These are phyloP conservation scores for Calonectria hawksworthii DNA, from an alignment of 2,329 filamentous ascomycete genomes.

Conservation along the genomic window DNA sequence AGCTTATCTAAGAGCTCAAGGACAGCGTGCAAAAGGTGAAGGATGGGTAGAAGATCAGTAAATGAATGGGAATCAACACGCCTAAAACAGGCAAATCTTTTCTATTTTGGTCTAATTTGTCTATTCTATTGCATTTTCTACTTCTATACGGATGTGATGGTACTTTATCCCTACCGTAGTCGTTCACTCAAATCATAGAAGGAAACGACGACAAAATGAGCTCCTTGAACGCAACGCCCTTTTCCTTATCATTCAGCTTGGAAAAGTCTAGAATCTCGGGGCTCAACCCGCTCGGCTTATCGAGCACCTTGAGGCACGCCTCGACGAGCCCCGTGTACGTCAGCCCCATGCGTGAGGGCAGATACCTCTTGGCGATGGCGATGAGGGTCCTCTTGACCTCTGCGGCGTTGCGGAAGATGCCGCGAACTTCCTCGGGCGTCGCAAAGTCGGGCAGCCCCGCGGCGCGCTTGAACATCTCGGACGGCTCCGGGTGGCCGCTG, in stretches of 20 bases:
- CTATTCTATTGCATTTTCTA: not conserved
- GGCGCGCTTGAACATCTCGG: not conserved
- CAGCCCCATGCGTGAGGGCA: not conserved
- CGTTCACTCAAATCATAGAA: not conserved
- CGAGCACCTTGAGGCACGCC: not conserved
- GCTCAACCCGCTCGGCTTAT: not conserved
- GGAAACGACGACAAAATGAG: not conserved
- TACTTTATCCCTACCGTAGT: no score
- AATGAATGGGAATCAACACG: not conserved
- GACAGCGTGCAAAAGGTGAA: not conserved
- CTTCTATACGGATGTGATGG: not conserved
- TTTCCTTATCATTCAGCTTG: not conserved
- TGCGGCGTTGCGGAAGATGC: not conserved
- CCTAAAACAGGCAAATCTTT: not conserved
- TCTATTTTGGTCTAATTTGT: not conserved
- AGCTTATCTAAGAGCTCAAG: not conserved
- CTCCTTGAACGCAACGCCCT: not conserved
- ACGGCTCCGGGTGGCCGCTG: constrained; percentile 32
- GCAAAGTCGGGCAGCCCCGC: not conserved
- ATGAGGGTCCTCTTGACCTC: not conserved
- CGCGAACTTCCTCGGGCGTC: not conserved
- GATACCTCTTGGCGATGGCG: not conserved
- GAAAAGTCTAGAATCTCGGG: not conserved
- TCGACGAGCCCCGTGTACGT: not conserved
- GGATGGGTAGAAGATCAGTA: not conserved